phyloP scores from a whole-genome alignment of 129 eudicot genomes.

The Flaveria linearis region DNA sequence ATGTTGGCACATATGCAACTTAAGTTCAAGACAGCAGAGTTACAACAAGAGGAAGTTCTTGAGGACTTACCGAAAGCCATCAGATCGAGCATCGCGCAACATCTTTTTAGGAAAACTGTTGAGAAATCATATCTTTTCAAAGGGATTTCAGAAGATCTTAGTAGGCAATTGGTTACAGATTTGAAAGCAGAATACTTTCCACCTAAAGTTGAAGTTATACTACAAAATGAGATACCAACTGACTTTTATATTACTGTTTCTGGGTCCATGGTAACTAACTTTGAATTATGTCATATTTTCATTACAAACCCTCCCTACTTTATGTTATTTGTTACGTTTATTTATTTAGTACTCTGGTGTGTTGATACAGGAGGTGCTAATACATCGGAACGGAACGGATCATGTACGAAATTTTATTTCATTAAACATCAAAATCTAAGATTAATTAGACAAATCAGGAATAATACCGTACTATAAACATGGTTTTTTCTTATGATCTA shows the following conservation, averaged over 20 bases:
- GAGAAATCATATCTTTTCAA: constrained; percentile 63
- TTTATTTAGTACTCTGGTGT: neutral
- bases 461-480: no score
- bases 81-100: constrained; percentile 69
- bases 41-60: constrained; percentile 74
- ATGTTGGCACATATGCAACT: constrained; percentile 78
- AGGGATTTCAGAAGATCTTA: constrained; percentile 63
- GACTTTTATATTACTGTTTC: constrained; percentile 74
- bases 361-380: constrained; percentile 63
- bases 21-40: constrained; percentile 78
- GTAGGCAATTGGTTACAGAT: constrained; percentile 68
- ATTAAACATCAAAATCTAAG: neutral
- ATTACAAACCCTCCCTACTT: no score
- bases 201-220: constrained; percentile 72
- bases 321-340: no score
- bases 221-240: constrained; percentile 79
- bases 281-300: no score
- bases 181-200: constrained; percentile 81
- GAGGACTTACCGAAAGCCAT: constrained; percentile 71
- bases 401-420: constrained; percentile 45
- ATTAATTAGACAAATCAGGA: no score
- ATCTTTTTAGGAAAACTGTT: constrained; percentile 57
- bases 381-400: constrained; percentile 54
- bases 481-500: no score
- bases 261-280: constrained; percentile 63